Percentiles rank a stretch among this genome's conserved stretches.
Evolutionary conservation across 2,329 filamentous ascomycete species (phyloP).

Genomic region (Alternaria viburni): DNA sequence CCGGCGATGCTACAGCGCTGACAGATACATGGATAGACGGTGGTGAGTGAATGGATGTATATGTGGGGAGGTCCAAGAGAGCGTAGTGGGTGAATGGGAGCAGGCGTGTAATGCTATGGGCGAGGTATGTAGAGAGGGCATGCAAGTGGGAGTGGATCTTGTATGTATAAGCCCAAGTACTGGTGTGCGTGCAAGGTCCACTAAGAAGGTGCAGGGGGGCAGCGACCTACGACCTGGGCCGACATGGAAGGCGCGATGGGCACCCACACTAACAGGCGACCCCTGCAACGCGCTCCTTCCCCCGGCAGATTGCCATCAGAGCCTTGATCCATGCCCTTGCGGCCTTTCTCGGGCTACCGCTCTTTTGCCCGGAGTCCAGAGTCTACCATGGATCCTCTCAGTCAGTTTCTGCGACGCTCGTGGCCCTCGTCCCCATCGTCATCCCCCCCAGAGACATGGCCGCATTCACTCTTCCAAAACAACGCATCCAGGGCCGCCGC

Average conservation of each 20-base stretch:
- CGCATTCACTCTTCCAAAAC: background rate
- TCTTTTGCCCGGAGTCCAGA: constrained; percentile 8
- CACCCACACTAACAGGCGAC: constrained; percentile 18
- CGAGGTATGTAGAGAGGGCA: background rate
- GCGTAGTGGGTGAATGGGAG: background rate
- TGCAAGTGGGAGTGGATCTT: constrained; percentile 25
- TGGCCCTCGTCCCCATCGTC: background rate
- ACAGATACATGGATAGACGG: constrained; percentile 25
- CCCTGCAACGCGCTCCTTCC: constrained; percentile 17
- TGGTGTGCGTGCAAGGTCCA: constrained; percentile 13
- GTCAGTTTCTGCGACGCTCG: constrained; percentile 14
- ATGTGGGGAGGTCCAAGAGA: background rate
- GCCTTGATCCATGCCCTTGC: constrained; percentile 12
- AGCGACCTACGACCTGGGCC: constrained; percentile 18
- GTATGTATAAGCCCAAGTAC: constrained; percentile 25
- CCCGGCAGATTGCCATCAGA: constrained; percentile 30
- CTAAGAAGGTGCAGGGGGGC: constrained; percentile 17
- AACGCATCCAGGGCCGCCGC: constrained; percentile 15
- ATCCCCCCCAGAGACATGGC: background rate
- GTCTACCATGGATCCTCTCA: background rate
- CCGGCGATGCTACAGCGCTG: constrained; percentile 28
- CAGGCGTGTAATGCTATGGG: constrained; percentile 13
- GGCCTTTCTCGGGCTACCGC: constrained; percentile 12
- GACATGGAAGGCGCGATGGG: constrained; percentile 26
- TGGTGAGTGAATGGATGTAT: background rate